Evolutionary conservation across 345 rosid genomes (phyloP).

Genomic region (Toxicodendron radicans): DNA sequence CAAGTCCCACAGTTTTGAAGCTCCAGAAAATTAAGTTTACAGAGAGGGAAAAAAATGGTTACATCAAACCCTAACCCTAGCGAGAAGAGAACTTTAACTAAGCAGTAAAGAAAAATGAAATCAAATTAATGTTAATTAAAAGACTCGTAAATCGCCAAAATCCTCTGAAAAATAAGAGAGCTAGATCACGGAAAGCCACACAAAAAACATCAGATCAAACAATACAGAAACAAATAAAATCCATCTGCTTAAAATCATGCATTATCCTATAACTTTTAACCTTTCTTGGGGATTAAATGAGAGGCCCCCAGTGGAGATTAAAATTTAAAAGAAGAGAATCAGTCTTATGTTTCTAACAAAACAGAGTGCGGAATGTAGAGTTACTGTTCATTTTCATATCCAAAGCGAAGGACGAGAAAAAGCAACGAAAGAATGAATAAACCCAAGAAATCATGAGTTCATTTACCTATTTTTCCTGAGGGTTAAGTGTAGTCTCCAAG

Average conservation of each 20-base stretch:
- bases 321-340: not conserved
- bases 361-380: not conserved
- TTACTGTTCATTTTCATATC: not conserved
- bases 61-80: slow-evolving; percentile 40
- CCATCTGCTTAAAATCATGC: not conserved
- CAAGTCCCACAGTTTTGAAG: not conserved
- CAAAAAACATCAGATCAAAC: slow-evolving; percentile 8
- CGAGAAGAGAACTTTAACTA: not conserved
- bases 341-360: not conserved
- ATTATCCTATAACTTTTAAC: not conserved
- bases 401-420: not conserved
- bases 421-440: not conserved
- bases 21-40: not conserved
- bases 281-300: not conserved
- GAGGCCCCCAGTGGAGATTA: not conserved
- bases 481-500: not conserved
- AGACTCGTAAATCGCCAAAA: not conserved
- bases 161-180: not conserved
- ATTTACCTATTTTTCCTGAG: slow-evolving; percentile 1
- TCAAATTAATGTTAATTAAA: not conserved
- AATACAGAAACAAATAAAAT: not conserved
- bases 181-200: no score
- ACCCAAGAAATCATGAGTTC: not conserved
- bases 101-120: not conserved
- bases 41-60: not conserved